A percentile compares a stretch with the other conserved stretches of the same genome.
phyloP scores from a whole-genome alignment of 176 grass and related monocot genomes.

The Miscanthus lutarioriparius region DNA sequence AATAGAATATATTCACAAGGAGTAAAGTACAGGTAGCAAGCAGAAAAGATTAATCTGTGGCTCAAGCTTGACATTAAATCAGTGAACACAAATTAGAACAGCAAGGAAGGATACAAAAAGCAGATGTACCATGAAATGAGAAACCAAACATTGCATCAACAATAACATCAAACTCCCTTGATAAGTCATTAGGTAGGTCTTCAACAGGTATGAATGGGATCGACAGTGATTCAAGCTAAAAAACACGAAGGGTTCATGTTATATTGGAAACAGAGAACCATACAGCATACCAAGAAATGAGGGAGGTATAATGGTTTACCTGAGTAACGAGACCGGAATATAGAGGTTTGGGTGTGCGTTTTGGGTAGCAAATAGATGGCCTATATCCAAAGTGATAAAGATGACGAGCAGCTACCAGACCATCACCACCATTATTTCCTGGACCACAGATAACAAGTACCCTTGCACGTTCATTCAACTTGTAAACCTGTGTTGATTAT shows the following conservation, averaged over 20 bases:
- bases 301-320: conserved; percentile 19
- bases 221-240: conserved; percentile 72
- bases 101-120: conserved; percentile 27
- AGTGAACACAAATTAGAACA: conserved; percentile 15
- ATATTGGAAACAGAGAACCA: conserved; percentile 8
- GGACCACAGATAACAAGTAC: conserved; percentile 85
- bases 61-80: conserved; percentile 27
- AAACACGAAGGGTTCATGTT: neutral
- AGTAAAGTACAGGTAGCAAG: neutral
- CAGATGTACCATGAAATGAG: conserved; percentile 79
- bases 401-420: conserved; percentile 96
- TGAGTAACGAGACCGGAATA: conserved; percentile 85
- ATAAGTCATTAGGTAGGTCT: conserved; percentile 60
- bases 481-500: conserved; percentile 73
- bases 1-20: conserved; percentile 18
- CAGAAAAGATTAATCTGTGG: neutral
- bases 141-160: conserved; percentile 96
- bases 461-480: conserved; percentile 63
- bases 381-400: conserved; percentile 79
- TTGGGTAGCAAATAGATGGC: conserved; percentile 80
- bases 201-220: conserved; percentile 61
- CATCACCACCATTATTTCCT: conserved; percentile 97
- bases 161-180: conserved; percentile 65
- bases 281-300: neutral
- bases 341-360: conserved; percentile 66